These are phyloP conservation scores for Prunus mongolica DNA, from an alignment of 306 rosid species.

Conservation along the genomic window DNA sequence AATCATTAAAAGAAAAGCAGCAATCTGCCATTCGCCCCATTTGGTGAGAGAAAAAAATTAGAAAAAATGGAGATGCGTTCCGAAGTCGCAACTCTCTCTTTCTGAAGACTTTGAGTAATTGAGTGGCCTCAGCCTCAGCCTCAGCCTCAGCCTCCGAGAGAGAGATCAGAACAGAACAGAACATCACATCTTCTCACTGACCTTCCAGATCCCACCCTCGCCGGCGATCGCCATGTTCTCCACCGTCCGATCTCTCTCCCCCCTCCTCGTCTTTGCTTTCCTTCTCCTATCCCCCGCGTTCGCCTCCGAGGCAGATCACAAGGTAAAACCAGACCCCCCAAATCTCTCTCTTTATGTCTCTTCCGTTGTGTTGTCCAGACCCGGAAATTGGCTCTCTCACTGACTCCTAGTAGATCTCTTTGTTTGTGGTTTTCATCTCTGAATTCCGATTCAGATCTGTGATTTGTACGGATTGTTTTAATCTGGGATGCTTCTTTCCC, in stretches of 20 bases:
- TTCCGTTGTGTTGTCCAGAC: neutral
- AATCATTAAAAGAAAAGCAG: neutral
- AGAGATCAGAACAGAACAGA: neutral
- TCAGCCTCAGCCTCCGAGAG: neutral
- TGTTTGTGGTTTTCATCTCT: neutral
- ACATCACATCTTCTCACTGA: neutral
- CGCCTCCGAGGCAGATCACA: constrained; percentile 93
- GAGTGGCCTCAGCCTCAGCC: neutral
- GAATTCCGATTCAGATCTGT: constrained; percentile 47
- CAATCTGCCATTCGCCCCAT: neutral
- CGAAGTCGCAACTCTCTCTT: constrained; percentile 11
- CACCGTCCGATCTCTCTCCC: constrained; percentile 53
- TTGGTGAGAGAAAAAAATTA: neutral
- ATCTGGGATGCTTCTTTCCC: neutral
- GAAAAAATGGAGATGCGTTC: neutral
- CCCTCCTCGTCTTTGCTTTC: constrained; percentile 21
- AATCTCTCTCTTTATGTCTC: neutral
- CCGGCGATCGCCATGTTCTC: constrained; percentile 61
- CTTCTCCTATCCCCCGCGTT: constrained; percentile 37
- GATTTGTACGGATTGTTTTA: neutral
- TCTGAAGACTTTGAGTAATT: neutral
- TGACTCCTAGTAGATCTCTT: constrained; percentile 36
- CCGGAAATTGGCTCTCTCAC: neutral
- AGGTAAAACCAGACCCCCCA: constrained; percentile 38
- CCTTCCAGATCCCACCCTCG: constrained; percentile 46